phyloP scores from a whole-genome alignment of 345 rosid species.

The Clausena lansium region DNA sequence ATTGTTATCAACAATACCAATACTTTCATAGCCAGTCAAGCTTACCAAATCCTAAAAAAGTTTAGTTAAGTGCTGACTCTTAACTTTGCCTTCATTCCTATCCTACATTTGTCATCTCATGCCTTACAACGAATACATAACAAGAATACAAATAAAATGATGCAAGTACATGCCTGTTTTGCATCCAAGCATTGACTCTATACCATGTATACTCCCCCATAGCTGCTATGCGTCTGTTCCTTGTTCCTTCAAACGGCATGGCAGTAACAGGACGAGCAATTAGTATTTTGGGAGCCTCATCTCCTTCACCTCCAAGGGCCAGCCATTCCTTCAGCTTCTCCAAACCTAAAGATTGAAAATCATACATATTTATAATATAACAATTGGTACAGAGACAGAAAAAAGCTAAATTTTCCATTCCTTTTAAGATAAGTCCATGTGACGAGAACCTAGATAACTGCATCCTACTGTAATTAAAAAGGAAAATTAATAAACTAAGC shows the following conservation, averaged over 20 bases:
- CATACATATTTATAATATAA: background rate
- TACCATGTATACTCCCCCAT: slow-evolving; percentile 73
- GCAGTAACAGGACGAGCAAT: slow-evolving; percentile 62
- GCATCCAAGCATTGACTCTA: slow-evolving; percentile 83
- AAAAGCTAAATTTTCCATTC: background rate
- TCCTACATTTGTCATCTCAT: background rate
- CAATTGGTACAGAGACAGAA: background rate
- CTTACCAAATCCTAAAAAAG: background rate
- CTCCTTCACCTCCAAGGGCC: slow-evolving; percentile 56
- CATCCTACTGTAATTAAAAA: background rate
- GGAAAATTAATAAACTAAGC: background rate
- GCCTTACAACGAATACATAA: background rate
- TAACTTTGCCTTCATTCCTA: background rate
- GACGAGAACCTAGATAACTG: background rate
- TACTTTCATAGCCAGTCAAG: too few species aligned
- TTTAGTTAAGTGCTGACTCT: too few species aligned
- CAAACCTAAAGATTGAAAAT: slow-evolving; percentile 38
- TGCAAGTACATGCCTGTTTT: slow-evolving; percentile 57
- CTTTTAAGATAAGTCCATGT: too few species aligned
- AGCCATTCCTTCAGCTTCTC: slow-evolving; percentile 92
- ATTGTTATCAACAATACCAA: background rate
- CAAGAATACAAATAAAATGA: background rate
- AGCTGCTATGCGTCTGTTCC: slow-evolving; percentile 91
- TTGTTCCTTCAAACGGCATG: slow-evolving; percentile 81
- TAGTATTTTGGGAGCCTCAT: slow-evolving; percentile 69